These are phyloP conservation scores for Botryosphaeria dothidea DNA, from an alignment of 2,329 filamentous ascomycete genomes.

Conservation along the genomic window DNA sequence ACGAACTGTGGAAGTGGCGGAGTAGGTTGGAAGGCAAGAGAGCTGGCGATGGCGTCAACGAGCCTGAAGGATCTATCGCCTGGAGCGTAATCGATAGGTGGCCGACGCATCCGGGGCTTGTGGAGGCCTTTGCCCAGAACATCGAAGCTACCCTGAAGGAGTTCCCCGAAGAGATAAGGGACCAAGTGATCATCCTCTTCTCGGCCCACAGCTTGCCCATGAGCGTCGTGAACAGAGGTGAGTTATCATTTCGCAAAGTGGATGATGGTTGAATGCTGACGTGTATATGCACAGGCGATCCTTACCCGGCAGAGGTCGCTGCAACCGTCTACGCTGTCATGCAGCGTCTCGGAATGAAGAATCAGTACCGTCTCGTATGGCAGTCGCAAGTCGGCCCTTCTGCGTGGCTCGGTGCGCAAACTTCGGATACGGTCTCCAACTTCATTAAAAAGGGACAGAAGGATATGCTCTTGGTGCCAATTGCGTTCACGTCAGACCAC, in stretches of 20 bases:
- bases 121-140: constrained; percentile 90
- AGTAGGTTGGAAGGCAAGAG: constrained; percentile 81
- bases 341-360: constrained; percentile 80
- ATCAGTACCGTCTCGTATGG: constrained; percentile 94
- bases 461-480: constrained; percentile 87
- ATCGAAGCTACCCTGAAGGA: constrained; percentile 82
- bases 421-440: constrained; percentile 79
- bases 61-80: constrained; percentile 69
- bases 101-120: constrained; percentile 86
- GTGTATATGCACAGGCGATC: constrained; percentile 64
- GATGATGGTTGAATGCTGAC: constrained; percentile 24
- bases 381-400: constrained; percentile 96
- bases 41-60: constrained; percentile 51
- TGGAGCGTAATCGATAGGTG: constrained; percentile 99
- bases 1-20: constrained; percentile 97
- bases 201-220: constrained; percentile 96
- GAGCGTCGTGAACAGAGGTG: constrained; percentile 87
- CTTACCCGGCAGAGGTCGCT: constrained; percentile 92
- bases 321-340: constrained; percentile 98
- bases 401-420: constrained; percentile 95
- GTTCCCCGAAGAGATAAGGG: constrained; percentile 79
- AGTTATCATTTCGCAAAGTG: constrained; percentile 37
- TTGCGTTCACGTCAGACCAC: constrained; percentile 98
- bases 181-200: constrained; percentile 84
- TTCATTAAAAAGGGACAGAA: constrained; percentile 91